Conservation (phyloP, 2,329 filamentous ascomycete genomes). For the Didymella glomerata region DNA sequence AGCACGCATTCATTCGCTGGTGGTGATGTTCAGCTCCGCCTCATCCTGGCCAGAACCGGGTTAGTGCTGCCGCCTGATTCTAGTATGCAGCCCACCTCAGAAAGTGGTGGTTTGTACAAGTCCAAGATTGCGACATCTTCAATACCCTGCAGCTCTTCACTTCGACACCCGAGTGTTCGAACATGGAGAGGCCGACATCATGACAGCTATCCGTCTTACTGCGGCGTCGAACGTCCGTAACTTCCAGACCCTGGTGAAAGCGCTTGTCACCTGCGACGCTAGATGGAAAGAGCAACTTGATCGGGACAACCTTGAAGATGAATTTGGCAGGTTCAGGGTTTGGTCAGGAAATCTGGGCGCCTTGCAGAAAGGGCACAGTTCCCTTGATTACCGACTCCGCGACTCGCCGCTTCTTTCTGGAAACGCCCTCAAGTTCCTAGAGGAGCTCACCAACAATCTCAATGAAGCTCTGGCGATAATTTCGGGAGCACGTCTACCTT, state of each 20-base stretch:
- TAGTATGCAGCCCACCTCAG: slow-evolving; percentile 4
- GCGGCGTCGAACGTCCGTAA: slow-evolving; percentile 42
- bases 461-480: slow-evolving; percentile 39
- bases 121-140: not conserved
- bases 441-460: slow-evolving; percentile 45
- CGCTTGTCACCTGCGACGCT: slow-evolving; percentile 27
- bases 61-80: slow-evolving; percentile 14
- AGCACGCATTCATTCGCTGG: not conserved
- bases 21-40: slow-evolving; percentile 20
- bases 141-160: slow-evolving; percentile 8
- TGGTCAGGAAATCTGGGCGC: slow-evolving; percentile 50
- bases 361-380: slow-evolving; percentile 49
- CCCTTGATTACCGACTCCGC: slow-evolving; percentile 49
- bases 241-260: slow-evolving; percentile 38
- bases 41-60: slow-evolving; percentile 13
- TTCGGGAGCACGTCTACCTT: slow-evolving; percentile 43
- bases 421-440: slow-evolving; percentile 46
- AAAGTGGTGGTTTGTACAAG: not conserved
- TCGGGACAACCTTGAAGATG: slow-evolving; percentile 44
- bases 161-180: slow-evolving; percentile 12
- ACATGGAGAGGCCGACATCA: slow-evolving; percentile 23
- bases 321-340: slow-evolving; percentile 49
- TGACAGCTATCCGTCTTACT: slow-evolving; percentile 41
- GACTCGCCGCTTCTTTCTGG: slow-evolving; percentile 46
- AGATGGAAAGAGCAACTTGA: slow-evolving; percentile 33